Base-by-base conservation (phyloP, 1,139 yeast genomes). In the Suhomyces atakaporum region DNA sequence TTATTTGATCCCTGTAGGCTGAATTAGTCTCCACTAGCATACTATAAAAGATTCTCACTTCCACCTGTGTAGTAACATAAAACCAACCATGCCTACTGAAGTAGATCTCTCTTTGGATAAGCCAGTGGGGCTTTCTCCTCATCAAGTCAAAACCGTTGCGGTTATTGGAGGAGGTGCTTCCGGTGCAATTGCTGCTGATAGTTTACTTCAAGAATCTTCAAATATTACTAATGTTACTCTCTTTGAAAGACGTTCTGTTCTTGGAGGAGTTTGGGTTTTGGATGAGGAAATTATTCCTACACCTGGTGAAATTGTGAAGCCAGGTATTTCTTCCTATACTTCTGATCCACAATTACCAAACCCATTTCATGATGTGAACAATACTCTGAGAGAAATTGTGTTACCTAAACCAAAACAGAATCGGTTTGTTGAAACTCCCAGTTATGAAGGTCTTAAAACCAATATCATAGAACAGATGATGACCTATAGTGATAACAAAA, bases 121-220 rank as follows among this genome's bases (percentile, higher is more conserved):
- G 5, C 45, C 46, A 2, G 50, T 47, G 11, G 22, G 27, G 5
- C 12, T 47, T 4, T 31, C 46, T 8, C 32, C 40, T 4, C 27
- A 12, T 13, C 51, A 47, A 20, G 44, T 62, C 20, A 47, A 56
- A 33, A 54, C 63, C 2, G 53, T 73, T 9, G 79, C 77, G 7
- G 61, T 75, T 24, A 70, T 75, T 13, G 79, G 80, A 1, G 79
- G 75, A 14, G 80, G 80, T 2, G 78, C 79, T 3, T 67, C 75
- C 1, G 79, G 79, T 3, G 73, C 75, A 9, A 60, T 73, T 22
- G 57, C 66, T 0, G 53, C 73, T 10, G 76, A 73, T 38, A 45
- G 65, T 4, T 47, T 74, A 6, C 44, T 67, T 2, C 56, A 63
- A 29, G 73, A 72, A 33, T 27, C 30, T 6, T 29, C 40, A 4